phyloP scores from a whole-genome alignment of 768 basidiomycete species.

The Hericium alpestre region DNA sequence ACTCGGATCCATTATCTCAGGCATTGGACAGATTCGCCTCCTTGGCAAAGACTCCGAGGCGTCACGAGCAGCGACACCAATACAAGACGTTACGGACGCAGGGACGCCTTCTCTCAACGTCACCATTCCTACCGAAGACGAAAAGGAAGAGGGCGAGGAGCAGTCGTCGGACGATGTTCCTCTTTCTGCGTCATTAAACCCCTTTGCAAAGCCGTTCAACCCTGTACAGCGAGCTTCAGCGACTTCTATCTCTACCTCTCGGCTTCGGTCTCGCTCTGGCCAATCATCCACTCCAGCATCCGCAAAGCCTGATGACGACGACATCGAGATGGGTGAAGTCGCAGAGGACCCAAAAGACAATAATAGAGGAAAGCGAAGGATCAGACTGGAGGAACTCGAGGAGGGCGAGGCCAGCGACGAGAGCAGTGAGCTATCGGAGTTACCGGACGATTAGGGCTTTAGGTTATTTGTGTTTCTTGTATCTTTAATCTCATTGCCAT shows the following conservation, averaged over 20 bases:
- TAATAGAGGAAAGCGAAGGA: conserved; percentile 39
- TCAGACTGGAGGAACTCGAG: conserved; percentile 59
- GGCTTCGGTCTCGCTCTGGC: neutral
- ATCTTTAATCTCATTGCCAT: neutral
- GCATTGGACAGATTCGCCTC: conserved; percentile 50
- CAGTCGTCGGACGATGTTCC: conserved; percentile 20
- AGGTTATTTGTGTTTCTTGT: conserved; percentile 7
- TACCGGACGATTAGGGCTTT: conserved; percentile 40
- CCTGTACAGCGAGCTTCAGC: conserved; percentile 20
- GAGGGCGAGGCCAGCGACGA: conserved; percentile 81
- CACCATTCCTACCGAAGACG: conserved; percentile 28
- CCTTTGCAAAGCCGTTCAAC: conserved; percentile 22
- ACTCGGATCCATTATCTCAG: conserved; percentile 52
- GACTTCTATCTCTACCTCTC: conserved; percentile 12
- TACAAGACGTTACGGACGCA: conserved; percentile 21
- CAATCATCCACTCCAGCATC: conserved; percentile 9
- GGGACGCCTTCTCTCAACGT: conserved; percentile 36
- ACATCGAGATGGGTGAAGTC: conserved; percentile 90
- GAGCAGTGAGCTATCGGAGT: conserved; percentile 69
- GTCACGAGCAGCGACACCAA: conserved; percentile 6
- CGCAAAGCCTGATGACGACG: conserved; percentile 31
- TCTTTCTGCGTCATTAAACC: conserved; percentile 21
- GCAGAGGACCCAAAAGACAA: conserved; percentile 53
- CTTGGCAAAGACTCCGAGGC: conserved; percentile 57
- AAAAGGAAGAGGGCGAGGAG: conserved; percentile 29